Evolutionary conservation across 2,329 filamentous ascomycete species (phyloP).

Genomic region (Ophiocordyceps camponoti-floridani): DNA sequence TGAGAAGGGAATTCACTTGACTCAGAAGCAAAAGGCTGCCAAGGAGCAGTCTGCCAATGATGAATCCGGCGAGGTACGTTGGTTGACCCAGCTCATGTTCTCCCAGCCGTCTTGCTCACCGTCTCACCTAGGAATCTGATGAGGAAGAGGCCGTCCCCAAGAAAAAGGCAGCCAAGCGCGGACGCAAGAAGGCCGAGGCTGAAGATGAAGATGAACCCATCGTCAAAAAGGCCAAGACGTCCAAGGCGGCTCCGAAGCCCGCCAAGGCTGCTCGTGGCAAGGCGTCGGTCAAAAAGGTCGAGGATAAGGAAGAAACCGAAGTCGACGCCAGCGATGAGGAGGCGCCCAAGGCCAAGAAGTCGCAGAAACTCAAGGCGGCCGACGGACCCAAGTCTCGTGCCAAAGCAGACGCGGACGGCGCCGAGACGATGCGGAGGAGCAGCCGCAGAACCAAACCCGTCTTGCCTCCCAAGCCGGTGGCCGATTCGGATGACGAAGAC

Average conservation of each 20-base stretch:
- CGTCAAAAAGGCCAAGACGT: slow-evolving; percentile 17
- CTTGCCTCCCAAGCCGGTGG: slow-evolving; percentile 1
- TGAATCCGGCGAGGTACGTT: background rate
- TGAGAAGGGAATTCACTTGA: slow-evolving; percentile 41
- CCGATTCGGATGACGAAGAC: slow-evolving; percentile 2
- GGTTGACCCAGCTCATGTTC: background rate
- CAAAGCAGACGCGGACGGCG: slow-evolving; percentile 1
- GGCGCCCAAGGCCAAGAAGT: slow-evolving; percentile 3
- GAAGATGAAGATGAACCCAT: slow-evolving; percentile 12
- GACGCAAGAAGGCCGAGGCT: slow-evolving; percentile 1
- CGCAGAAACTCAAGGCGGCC: background rate
- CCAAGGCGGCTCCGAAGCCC: slow-evolving; percentile 6
- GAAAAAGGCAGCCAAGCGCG: slow-evolving; percentile 4
- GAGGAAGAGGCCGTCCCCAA: slow-evolving; percentile 8
- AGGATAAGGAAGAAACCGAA: slow-evolving; percentile 5
- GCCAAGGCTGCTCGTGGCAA: slow-evolving; percentile 5
- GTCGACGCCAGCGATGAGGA: slow-evolving; percentile 3
- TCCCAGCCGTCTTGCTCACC: background rate
- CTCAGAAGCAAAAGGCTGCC: slow-evolving; percentile 13
- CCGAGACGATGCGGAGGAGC: slow-evolving; percentile 1
- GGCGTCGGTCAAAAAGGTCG: slow-evolving; percentile 2
- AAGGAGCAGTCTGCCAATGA: slow-evolving; percentile 1
- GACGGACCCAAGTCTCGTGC: background rate
- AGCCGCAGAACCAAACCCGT: slow-evolving; percentile 1
- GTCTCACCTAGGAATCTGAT: background rate